phyloP scores from a whole-genome alignment of 257 asterid species.

The Ophiorrhiza pumila region DNA sequence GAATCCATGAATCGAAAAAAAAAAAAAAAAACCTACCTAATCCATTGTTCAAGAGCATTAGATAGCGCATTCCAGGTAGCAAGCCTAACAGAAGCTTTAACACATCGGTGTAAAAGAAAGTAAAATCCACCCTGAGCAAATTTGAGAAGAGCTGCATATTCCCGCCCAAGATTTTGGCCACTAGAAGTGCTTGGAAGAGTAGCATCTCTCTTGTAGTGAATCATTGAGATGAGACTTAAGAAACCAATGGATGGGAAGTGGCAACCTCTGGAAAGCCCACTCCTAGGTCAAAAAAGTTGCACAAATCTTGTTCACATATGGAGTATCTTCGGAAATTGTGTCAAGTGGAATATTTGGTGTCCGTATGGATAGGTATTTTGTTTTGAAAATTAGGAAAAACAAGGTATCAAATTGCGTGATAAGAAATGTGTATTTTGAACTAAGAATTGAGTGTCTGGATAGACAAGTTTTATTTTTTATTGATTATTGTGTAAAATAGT shows the following conservation, averaged over 20 bases:
- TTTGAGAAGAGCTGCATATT: constrained; percentile 37
- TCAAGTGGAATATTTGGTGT: constrained; percentile 46
- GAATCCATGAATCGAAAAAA: too few species aligned
- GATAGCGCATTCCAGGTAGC: constrained; percentile 76
- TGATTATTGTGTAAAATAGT: too few species aligned
- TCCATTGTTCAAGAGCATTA: constrained; percentile 80
- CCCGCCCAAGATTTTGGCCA: too few species aligned
- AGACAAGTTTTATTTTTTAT: too few species aligned
- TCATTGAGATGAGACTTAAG: constrained; percentile 73
- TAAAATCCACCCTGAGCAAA: constrained; percentile 74
- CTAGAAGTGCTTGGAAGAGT: too few species aligned
- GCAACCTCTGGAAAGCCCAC: constrained; percentile 90
- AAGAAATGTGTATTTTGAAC: too few species aligned
- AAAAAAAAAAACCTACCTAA: too few species aligned
- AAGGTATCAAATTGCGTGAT: too few species aligned
- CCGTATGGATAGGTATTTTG: too few species aligned
- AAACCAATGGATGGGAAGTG: constrained; percentile 88
- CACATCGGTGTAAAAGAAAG: constrained; percentile 65
- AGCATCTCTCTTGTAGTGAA: too few species aligned
- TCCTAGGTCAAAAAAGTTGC: constrained; percentile 49
- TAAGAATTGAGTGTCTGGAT: too few species aligned
- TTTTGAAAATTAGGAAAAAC: too few species aligned
- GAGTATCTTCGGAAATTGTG: constrained; percentile 55
- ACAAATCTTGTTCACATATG: constrained; percentile 21
- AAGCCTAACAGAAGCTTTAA: constrained; percentile 75